Conservation (phyloP, 768 basidiomycete genomes). For the Pholiota conissans region DNA sequence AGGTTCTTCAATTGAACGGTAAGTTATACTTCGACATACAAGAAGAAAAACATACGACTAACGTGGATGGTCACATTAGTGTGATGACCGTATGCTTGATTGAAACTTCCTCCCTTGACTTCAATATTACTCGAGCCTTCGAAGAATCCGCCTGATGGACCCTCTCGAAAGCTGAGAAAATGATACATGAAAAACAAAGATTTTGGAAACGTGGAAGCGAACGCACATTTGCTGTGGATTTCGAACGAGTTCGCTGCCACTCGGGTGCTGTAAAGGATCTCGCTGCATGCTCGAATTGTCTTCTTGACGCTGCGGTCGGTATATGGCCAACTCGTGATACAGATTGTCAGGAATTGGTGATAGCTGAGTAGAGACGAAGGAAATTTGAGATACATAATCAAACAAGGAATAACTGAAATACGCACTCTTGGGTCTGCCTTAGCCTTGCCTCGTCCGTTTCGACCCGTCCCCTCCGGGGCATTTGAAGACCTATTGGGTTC, state of each 20-base stretch:
- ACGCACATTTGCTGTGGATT: not conserved
- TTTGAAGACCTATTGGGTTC: not conserved
- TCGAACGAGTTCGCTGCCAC: not conserved
- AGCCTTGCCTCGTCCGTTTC: not conserved
- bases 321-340: not conserved
- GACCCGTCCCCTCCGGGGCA: not conserved
- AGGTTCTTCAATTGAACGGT: not conserved
- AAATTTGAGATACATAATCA: not conserved
- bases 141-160: not conserved
- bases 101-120: not conserved
- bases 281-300: not conserved
- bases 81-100: not conserved
- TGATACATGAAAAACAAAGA: not conserved
- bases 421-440: not conserved
- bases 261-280: not conserved
- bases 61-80: conserved; percentile 1
- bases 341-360: not conserved
- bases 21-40: not conserved
- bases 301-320: not conserved
- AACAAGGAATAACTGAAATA: not conserved
- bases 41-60: not conserved
- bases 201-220: not conserved
- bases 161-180: not conserved
- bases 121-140: not conserved
- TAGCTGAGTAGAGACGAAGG: not conserved